These are phyloP conservation scores for Biscogniauxia marginata DNA, from an alignment of 2,329 filamentous ascomycete species.

Conservation along the genomic window DNA sequence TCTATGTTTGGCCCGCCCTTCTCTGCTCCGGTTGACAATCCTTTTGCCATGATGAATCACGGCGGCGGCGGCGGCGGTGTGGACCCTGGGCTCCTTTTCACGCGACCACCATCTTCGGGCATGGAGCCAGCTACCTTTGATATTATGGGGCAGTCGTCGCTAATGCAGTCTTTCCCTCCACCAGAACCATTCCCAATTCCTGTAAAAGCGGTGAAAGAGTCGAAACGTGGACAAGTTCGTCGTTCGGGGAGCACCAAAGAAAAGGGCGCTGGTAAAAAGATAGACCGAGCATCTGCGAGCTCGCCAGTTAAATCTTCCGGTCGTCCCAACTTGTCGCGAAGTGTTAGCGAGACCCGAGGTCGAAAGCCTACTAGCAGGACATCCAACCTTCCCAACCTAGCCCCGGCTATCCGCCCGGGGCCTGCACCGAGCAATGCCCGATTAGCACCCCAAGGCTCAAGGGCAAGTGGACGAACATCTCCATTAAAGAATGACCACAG, in stretches of 20 bases:
- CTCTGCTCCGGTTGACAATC: constrained; percentile 45
- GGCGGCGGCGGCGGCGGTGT: constrained; percentile 43
- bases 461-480: constrained; percentile 48
- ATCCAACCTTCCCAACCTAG: constrained; percentile 44
- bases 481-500: constrained; percentile 53
- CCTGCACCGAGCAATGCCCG: constrained; percentile 29
- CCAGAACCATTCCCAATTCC: constrained; percentile 25
- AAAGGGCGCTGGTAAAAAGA: constrained; percentile 39
- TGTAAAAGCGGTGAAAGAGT: constrained; percentile 24
- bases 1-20: constrained; percentile 43
- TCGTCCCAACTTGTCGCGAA: constrained; percentile 52
- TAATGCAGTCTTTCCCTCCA: constrained; percentile 28
- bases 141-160: constrained; percentile 28
- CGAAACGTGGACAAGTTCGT: constrained; percentile 39
- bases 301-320: constrained; percentile 52
- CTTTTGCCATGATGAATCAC: constrained; percentile 48
- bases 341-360: constrained; percentile 53
- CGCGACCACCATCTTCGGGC: constrained; percentile 47
- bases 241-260: constrained; percentile 48
- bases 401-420: constrained; percentile 42
- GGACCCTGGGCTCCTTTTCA: constrained; percentile 59
- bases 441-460: constrained; percentile 34
- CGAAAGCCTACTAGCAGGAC: constrained; percentile 42
- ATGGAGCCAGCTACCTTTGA: constrained; percentile 41
- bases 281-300: constrained; percentile 42